phyloP scores from a whole-genome alignment of 2,329 filamentous ascomycete species.

The Ascochyta lentis region DNA sequence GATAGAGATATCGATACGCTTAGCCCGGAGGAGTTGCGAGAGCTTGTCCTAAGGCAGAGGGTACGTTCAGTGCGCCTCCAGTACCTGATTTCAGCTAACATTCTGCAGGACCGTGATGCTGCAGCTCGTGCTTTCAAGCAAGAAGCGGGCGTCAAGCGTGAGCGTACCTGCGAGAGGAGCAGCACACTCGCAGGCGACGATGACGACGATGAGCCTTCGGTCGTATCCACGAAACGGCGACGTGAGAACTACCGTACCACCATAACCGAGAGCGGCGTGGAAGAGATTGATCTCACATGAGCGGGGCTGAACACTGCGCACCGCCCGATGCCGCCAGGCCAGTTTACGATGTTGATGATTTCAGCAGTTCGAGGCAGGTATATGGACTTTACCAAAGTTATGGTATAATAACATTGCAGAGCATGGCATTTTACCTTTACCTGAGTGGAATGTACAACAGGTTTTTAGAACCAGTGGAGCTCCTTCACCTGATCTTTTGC shows the following conservation, averaged over 20 bases:
- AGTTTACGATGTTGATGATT: not conserved
- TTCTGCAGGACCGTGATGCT: not conserved
- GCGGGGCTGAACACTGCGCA: not conserved
- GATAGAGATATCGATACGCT: constrained; percentile 21
- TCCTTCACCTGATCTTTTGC: not conserved
- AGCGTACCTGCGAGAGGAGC: constrained; percentile 15
- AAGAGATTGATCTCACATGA: constrained; percentile 31
- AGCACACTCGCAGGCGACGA: not conserved
- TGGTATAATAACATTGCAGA: not conserved
- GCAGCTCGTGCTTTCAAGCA: constrained; percentile 9
- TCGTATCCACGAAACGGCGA: constrained; percentile 21
- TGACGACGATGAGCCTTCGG: constrained; percentile 14
- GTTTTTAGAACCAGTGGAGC: not conserved
- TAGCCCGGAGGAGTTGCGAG: constrained; percentile 23
- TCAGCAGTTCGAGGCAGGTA: not conserved
- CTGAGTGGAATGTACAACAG: not conserved
- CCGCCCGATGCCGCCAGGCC: not conserved
- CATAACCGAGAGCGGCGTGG: constrained; percentile 21
- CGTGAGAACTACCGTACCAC: not conserved
- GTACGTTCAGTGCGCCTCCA: constrained; percentile 2
- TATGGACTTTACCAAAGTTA: not conserved
- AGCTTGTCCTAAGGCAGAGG: constrained; percentile 25
- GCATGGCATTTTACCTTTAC: not conserved
- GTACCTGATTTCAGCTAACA: not conserved
- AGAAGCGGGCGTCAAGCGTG: constrained; percentile 19